Percentiles rank a stretch among this genome's conserved stretches.
Evolutionary conservation across 1,284 basidiomycete genomes (phyloP).

Genomic region (Lentinus polychrous): DNA sequence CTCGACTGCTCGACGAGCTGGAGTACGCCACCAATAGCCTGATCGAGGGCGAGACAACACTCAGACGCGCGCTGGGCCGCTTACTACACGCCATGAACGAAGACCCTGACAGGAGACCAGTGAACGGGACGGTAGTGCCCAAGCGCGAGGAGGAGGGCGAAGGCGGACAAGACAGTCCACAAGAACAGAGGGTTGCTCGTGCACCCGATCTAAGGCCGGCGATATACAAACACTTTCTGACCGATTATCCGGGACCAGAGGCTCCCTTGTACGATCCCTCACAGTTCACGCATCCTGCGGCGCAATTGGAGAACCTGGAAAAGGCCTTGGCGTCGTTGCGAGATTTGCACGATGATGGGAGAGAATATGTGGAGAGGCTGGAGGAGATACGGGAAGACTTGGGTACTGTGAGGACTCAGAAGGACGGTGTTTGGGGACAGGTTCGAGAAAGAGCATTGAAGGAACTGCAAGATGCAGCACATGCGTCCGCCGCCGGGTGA

Average conservation of each 20-base stretch:
- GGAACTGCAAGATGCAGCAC: slow-evolving; percentile 59
- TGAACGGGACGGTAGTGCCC: slow-evolving; percentile 38
- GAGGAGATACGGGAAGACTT: slow-evolving; percentile 73
- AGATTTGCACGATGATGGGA: slow-evolving; percentile 73
- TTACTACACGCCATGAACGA: slow-evolving; percentile 75
- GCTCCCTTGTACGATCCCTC: slow-evolving; percentile 43
- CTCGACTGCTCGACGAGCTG: slow-evolving; percentile 65
- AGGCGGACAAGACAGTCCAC: slow-evolving; percentile 44
- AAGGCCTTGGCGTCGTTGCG: slow-evolving; percentile 63
- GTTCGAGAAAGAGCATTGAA: slow-evolving; percentile 65
- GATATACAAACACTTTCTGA: slow-evolving; percentile 61
- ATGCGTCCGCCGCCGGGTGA: slow-evolving; percentile 26
- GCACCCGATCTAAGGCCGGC: slow-evolving; percentile 60
- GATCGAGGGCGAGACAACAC: slow-evolving; percentile 68
- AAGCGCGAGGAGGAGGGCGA: slow-evolving; percentile 56
- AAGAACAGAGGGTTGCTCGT: slow-evolving; percentile 43
- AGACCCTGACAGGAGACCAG: slow-evolving; percentile 34
- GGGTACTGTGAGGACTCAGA: slow-evolving; percentile 61
- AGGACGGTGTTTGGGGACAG: slow-evolving; percentile 65
- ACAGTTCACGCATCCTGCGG: slow-evolving; percentile 55
- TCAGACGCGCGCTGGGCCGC: slow-evolving; percentile 66
- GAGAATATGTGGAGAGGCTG: slow-evolving; percentile 74
- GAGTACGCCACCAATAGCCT: slow-evolving; percentile 72
- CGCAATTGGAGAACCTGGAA: slow-evolving; percentile 61
- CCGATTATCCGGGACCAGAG: slow-evolving; percentile 36